Conservation (phyloP, 768 basidiomycete genomes). For the Lyophyllum atratum region DNA sequence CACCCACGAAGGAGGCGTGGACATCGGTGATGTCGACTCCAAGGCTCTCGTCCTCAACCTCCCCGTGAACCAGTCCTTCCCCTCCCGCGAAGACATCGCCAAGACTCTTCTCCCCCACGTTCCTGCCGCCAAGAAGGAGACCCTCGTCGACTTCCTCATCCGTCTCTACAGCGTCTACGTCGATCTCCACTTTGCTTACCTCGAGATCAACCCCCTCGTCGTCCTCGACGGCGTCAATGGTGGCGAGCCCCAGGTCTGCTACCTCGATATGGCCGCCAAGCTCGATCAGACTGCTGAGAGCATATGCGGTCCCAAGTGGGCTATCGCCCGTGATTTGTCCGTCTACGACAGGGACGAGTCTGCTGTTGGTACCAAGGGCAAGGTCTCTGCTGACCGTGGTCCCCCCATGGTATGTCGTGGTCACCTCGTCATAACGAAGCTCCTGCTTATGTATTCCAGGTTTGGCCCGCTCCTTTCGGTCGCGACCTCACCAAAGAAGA, state of each 20-base stretch:
- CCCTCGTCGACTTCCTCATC: conserved; percentile 92
- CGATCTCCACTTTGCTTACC: conserved; percentile 98
- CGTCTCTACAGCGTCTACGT: conserved; percentile 97
- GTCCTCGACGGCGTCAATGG: conserved; percentile 79
- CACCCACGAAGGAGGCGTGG: conserved; percentile 98
- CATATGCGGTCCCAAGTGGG: conserved; percentile 98
- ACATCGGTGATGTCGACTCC: conserved; percentile 97
- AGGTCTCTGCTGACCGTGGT: conserved; percentile 86
- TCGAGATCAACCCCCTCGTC: conserved; percentile 99
- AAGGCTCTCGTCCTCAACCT: conserved; percentile 91
- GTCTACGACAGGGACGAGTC: conserved; percentile 57
- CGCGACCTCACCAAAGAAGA: conserved; percentile 98
- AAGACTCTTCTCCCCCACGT: conserved; percentile 81
- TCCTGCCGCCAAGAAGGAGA: conserved; percentile 82
- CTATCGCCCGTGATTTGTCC: conserved; percentile 88
- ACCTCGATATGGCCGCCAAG: conserved; percentile 99
- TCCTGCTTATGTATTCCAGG: conserved; percentile 32
- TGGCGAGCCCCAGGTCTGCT: conserved; percentile 80
- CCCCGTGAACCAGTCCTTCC: conserved; percentile 77
- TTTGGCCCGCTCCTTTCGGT: conserved; percentile 94
- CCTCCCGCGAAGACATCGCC: conserved; percentile 76
- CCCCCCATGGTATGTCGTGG: conserved; percentile 82
- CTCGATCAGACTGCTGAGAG: conserved; percentile 99
- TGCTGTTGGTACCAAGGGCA: conserved; percentile 40
- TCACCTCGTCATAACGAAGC: too few species aligned